A percentile compares a stretch with the other conserved stretches of the same genome.
phyloP scores from a whole-genome alignment of 2,329 filamentous ascomycete genomes.

The Fusarium sp. region DNA sequence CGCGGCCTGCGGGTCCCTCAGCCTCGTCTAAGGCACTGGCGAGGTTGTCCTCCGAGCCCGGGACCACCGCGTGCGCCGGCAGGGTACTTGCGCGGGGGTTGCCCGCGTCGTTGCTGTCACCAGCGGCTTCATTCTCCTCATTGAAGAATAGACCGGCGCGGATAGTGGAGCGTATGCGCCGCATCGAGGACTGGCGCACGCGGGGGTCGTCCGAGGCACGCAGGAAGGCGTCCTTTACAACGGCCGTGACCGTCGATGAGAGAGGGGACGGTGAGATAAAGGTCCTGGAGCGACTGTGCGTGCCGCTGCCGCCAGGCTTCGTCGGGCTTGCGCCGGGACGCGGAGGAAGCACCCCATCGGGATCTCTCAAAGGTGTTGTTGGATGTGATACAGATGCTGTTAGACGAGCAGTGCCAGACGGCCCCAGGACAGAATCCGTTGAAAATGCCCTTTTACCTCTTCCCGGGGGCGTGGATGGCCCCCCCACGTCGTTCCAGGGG shows the following conservation, averaged over 20 bases:
- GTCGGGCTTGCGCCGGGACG: slow-evolving; percentile 42
- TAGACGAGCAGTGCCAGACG: slow-evolving; percentile 17
- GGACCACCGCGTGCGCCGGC: slow-evolving; percentile 31
- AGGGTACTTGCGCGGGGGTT: slow-evolving; percentile 28
- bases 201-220: slow-evolving; percentile 54
- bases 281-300: slow-evolving; percentile 51
- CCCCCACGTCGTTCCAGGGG: slow-evolving; percentile 53
- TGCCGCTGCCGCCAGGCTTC: slow-evolving; percentile 40
- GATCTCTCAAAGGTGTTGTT: slow-evolving; percentile 47
- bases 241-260: slow-evolving; percentile 65
- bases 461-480: slow-evolving; percentile 43
- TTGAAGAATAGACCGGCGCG: slow-evolving; percentile 64
- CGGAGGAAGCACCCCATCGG: slow-evolving; percentile 44
- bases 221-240: slow-evolving; percentile 64
- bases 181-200: slow-evolving; percentile 54
- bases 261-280: slow-evolving; percentile 67
- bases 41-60: slow-evolving; percentile 43
- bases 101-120: slow-evolving; percentile 14
- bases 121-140: slow-evolving; percentile 51
- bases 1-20: slow-evolving; percentile 20
- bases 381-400: slow-evolving; percentile 44
- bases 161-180: slow-evolving; percentile 59
- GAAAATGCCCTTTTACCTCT: slow-evolving; percentile 52
- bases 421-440: slow-evolving; percentile 47
- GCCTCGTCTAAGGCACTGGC: slow-evolving; percentile 33